phyloP scores from a whole-genome alignment of 2,329 filamentous ascomycete species.

The Colletotrichum brevisporum region DNA sequence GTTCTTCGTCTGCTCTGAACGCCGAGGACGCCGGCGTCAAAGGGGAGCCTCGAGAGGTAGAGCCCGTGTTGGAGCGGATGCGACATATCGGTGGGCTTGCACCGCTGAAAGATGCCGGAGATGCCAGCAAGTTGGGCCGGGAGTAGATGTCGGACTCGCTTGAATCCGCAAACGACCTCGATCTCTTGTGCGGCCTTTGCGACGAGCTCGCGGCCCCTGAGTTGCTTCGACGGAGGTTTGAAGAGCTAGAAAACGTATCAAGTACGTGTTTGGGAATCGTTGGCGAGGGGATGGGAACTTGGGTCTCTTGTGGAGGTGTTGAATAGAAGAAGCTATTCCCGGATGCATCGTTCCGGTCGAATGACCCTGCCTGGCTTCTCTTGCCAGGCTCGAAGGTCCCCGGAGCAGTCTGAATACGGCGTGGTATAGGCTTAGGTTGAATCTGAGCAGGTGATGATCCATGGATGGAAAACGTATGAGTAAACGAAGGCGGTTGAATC shows the following conservation, averaged over 20 bases:
- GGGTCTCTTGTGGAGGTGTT: neutral
- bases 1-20: slow-evolving; percentile 55
- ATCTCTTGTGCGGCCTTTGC: slow-evolving; percentile 30
- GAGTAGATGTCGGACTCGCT: slow-evolving; percentile 1
- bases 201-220: neutral
- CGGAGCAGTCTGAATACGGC: slow-evolving; percentile 14
- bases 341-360: neutral
- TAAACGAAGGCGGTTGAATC: slow-evolving; percentile 53
- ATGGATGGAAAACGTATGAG: slow-evolving; percentile 44
- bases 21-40: slow-evolving; percentile 58
- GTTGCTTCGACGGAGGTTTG: neutral
- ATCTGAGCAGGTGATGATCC: neutral
- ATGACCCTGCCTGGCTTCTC: slow-evolving; percentile 8
- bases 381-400: neutral
- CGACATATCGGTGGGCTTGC: slow-evolving; percentile 27
- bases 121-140: slow-evolving; percentile 18
- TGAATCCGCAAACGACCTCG: slow-evolving; percentile 31
- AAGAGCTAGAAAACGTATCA: neutral
- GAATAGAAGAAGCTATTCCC: neutral
- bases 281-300: neutral
- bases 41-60: slow-evolving; percentile 51
- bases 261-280: slow-evolving; percentile 10
- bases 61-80: slow-evolving; percentile 46
- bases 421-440: slow-evolving; percentile 15
- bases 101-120: slow-evolving; percentile 25